A percentile compares a stretch with the other conserved stretches of the same genome.
Conservation (phyloP, 805 yeast species). For the Kuraishia hungarica region DNA sequence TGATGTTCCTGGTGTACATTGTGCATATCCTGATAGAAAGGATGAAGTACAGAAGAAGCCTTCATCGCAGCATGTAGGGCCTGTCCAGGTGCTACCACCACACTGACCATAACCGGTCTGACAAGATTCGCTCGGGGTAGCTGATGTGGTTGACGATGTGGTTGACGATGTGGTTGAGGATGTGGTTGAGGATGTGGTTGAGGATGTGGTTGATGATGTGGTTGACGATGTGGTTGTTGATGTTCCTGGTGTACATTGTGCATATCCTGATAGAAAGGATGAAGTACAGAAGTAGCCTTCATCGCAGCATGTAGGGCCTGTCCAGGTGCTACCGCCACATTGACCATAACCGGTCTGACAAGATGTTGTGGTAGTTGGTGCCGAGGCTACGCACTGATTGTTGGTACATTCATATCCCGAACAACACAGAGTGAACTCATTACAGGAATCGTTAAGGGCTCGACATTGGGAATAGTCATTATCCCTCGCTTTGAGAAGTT, state of each 20-base stretch:
- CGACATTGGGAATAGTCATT: background rate
- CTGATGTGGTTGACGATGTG: background rate
- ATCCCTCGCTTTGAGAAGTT: background rate
- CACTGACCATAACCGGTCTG: background rate
- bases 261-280: too few relatives aligned
- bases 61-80: background rate
- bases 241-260: background rate
- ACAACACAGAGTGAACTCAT: background rate
- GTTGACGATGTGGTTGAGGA: background rate
- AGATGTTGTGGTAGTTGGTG: background rate
- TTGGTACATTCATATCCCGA: background rate
- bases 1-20: background rate
- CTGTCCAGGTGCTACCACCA: background rate
- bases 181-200: background rate
- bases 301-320: slow-evolving; percentile 1
- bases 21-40: too few relatives aligned
- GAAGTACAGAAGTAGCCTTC: background rate
- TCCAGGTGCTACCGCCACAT: background rate
- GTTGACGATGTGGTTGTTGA: background rate
- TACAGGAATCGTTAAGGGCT: background rate
- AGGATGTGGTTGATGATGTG: background rate
- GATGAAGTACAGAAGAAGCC: background rate
- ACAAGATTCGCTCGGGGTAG: background rate
- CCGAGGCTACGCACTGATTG: background rate
- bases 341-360: background rate